Percentiles rank a stretch among this genome's conserved stretches.
Evolutionary conservation across 1,284 basidiomycete species (phyloP).

Genomic region (Heterobasidion occidentale): DNA sequence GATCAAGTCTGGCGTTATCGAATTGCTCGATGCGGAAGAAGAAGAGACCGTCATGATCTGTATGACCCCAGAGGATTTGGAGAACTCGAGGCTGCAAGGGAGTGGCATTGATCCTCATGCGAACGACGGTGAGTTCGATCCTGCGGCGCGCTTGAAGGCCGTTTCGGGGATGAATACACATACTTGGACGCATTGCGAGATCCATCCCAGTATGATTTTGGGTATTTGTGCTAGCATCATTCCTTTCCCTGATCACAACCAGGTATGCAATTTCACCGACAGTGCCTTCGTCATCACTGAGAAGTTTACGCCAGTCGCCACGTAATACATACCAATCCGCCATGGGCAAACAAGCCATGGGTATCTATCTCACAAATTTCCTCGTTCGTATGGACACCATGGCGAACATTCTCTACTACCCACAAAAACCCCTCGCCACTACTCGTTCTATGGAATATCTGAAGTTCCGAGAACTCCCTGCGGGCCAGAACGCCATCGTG

Average conservation of each 20-base stretch:
- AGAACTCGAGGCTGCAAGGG: slow-evolving; percentile 70
- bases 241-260: slow-evolving; percentile 99
- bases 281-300: background rate
- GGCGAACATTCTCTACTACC: slow-evolving; percentile 97
- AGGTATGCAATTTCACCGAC: slow-evolving; percentile 42
- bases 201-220: slow-evolving; percentile 98
- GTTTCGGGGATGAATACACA: slow-evolving; percentile 59
- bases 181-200: slow-evolving; percentile 99
- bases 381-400: slow-evolving; percentile 98
- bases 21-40: slow-evolving; percentile 96
- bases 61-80: slow-evolving; percentile 95
- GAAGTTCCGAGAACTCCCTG: slow-evolving; percentile 95
- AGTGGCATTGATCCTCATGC: slow-evolving; percentile 51
- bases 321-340: slow-evolving; percentile 99
- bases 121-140: slow-evolving; percentile 73
- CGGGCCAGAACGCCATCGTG: slow-evolving; percentile 97
- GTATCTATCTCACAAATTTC: slow-evolving; percentile 96
- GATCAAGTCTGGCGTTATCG: slow-evolving; percentile 84
- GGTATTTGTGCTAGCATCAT: slow-evolving; percentile 99
- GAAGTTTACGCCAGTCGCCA: slow-evolving; percentile 63
- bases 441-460: slow-evolving; percentile 99
- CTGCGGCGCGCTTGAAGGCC: slow-evolving; percentile 82
- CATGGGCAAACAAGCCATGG: slow-evolving; percentile 99
- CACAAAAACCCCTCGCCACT: slow-evolving; percentile 97
- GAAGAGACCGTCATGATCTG: slow-evolving; percentile 99